Base-by-base conservation (phyloP, 176 grass and related monocot species). In the Musa acuminata region DNA sequence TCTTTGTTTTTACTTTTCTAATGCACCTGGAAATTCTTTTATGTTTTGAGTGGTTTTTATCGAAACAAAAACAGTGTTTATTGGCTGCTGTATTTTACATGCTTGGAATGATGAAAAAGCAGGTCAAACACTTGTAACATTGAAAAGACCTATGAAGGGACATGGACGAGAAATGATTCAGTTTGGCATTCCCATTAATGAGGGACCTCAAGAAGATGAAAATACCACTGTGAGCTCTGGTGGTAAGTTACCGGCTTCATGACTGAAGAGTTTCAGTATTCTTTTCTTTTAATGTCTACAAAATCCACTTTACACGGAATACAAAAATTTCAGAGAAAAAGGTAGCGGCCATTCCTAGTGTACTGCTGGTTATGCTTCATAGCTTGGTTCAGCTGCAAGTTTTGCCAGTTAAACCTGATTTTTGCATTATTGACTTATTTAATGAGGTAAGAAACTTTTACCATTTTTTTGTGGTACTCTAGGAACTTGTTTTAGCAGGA, bases 151-250 rank as follows among this genome's bases (percentile, higher is more conserved):
- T 84, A 76, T 53, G 71, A 94, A 84, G 80, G 95, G 95, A 58
- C 95, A 94, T 82, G 95, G 95, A 77, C 84, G 95, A 80, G 90
- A 87, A 85, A 63, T 94, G 81, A 90, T 99, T 84, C 95, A 99
- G 84, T 78, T 99, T 22, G 95, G 95, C 3, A 52, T 86, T 80
- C 84, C 84, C 69, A 70, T 94, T 57, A 80, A 74, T 23, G 90
- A 99, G 55, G 90, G 88, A 6, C 80, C 82, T 76, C 67, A 67
- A 71, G 95, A 94, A 74, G 88, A 91, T 71, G 84, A 94, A 78
- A 86, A 78, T 82, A 78, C 78, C 73, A 49, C 64, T 65, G 13
- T n/a, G 55, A 70, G 55, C 73, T 82, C 69, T 76, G 63, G 35
- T 69, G 85, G 85, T 80, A 79, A 43, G 67, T 24, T 51, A 73